Evolutionary conservation across 495 filamentous ascomycete species (phyloP), one percentile per base, ranked within the genome.

Genomic region (Aspergillus ostianus): DNA sequence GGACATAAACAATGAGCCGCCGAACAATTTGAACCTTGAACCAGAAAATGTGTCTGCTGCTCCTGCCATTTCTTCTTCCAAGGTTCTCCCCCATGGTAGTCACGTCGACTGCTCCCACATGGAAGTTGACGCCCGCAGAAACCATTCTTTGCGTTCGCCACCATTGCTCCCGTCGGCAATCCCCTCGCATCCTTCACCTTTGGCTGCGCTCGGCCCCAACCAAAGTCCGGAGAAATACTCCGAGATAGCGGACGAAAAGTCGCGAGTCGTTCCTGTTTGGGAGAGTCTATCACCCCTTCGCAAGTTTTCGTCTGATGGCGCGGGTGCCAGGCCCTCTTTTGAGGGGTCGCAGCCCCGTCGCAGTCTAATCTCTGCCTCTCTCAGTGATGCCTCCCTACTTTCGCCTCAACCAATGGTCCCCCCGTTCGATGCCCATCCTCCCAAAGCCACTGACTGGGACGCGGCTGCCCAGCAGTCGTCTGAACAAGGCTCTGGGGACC

Each of bases 61-160:
- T 65, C 61, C 69, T 64, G 67, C 70, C 68, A 62, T 64, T 70
- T 55, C 73, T 62, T 44, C 64, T 61, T 64, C 68, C 66, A 75
- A 76, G 69, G 72, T 72, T 67, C 71, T 73, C 58, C 66, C 69
- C 70, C 70, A 62, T 58, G 58, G 56, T 63, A 64, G 63, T 58
- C 61, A 63, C 68, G 70, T 64, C 70, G 70, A 65, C 60, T 57
- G 67, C 67, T 69, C 73, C 70, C 71, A 68, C 71, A 75, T 76
- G 73, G 74, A 78, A 73, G 72, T 76, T 72, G 75, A 78, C 72
- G 68, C 71, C 64, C 72, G 63, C 71, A 76, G 72, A 73, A 66
- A 70, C 53, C 64, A 68, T 55, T 70, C 69, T 56, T 67, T 75
- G 44, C 68, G 65, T 61, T 65, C 72, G 48, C 56, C 73, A 21